Evolutionary conservation across 2,329 filamentous ascomycete genomes (phyloP).

Genomic region (Kalmusia sp.): DNA sequence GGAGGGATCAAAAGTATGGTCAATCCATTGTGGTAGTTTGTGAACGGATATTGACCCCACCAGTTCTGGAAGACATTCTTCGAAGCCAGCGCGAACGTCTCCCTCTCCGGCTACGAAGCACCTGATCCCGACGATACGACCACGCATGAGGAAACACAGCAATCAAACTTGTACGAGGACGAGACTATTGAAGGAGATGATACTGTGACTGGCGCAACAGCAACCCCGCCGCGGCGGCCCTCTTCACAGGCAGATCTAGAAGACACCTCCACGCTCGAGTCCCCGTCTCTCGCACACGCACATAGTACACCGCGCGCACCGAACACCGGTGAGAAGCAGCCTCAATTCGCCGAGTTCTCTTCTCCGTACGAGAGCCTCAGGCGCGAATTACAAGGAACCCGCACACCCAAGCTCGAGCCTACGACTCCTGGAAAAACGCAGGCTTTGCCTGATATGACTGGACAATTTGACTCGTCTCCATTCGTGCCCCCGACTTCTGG

Average conservation of each 20-base stretch:
- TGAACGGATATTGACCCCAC: conserved; percentile 11
- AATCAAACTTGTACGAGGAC: conserved; percentile 50
- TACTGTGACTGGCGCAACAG: conserved; percentile 50
- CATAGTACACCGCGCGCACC: conserved; percentile 67
- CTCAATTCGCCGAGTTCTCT: conserved; percentile 68
- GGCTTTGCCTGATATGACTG: conserved; percentile 51
- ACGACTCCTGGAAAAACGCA: conserved; percentile 47
- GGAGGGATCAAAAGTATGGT: conserved; percentile 86
- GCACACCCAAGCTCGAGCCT: conserved; percentile 36
- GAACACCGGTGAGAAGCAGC: conserved; percentile 33
- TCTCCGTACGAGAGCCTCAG: conserved; percentile 80
- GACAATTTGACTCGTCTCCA: conserved; percentile 57
- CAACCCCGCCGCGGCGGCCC: conserved; percentile 45
- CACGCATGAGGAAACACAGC: conserved; percentile 51
- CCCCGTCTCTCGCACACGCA: conserved; percentile 55
- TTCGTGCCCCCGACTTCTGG: conserved; percentile 53
- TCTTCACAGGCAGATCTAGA: conserved; percentile 46
- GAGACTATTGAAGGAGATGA: conserved; percentile 49
- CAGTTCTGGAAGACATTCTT: conserved; percentile 99
- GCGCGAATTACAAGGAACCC: conserved; percentile 63
- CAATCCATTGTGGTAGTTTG: neutral
- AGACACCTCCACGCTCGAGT: conserved; percentile 74
- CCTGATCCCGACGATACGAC: conserved; percentile 65
- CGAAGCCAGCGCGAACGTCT: conserved; percentile 96
- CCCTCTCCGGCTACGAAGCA: conserved; percentile 92